Evolutionary conservation across 257 asterid genomes (phyloP).

Genomic region (Solanum phureja): DNA sequence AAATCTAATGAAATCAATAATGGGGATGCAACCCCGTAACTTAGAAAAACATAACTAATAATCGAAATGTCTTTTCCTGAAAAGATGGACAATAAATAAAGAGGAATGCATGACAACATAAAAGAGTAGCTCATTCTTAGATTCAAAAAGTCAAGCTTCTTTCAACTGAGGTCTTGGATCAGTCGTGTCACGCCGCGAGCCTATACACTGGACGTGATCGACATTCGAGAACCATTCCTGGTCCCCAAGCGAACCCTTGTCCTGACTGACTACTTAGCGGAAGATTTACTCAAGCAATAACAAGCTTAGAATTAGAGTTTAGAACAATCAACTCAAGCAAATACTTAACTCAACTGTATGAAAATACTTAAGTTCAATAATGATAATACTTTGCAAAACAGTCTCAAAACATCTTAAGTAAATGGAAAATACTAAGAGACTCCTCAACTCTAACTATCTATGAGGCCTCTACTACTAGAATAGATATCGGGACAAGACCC

Average conservation of each 20-base stretch:
- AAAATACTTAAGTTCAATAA: not conserved
- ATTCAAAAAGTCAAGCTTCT: not conserved
- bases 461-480: not conserved
- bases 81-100: not conserved
- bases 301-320: not conserved
- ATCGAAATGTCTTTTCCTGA: not conserved
- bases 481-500: not conserved
- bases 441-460: not conserved
- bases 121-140: not conserved
- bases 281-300: not conserved
- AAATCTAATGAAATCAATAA: not conserved
- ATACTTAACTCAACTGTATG: not conserved
- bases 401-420: not conserved
- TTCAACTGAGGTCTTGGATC: not conserved
- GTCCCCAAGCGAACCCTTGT: not conserved
- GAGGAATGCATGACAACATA: not conserved
- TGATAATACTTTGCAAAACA: no score
- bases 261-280: not conserved
- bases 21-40: not conserved
- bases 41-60: not conserved
- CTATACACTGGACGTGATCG: not conserved
- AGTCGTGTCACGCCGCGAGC: not conserved
- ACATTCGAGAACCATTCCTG: not conserved
- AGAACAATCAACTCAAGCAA: not conserved
- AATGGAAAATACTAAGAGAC: not conserved